Evolutionary conservation across 805 yeast genomes (phyloP), one percentile per base, ranked within the genome.

Genomic region (Candida nanaspora): DNA sequence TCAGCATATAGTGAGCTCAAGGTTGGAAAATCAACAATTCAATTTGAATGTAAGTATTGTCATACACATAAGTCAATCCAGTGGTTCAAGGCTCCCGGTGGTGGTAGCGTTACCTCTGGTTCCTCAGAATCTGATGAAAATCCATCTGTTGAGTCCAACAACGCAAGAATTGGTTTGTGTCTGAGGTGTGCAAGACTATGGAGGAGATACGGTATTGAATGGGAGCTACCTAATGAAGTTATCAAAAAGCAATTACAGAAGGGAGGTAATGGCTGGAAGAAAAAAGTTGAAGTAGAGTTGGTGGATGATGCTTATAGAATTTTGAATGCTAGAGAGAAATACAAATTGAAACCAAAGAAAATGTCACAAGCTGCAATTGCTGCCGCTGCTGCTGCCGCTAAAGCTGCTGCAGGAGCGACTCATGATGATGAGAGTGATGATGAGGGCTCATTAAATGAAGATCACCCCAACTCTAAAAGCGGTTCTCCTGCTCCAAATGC

Each of bases 131-230:
- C n/a, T n/a, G n/a, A n/a, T n/a, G n/a, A n/a, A n/a, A n/a, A n/a
- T n/a, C n/a, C n/a, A n/a, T n/a, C n/a, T n/a, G n/a, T n/a, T n/a
- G n/a, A n/a, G n/a, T n/a, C n/a, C n/a, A n/a, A n/a, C n/a, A n/a
- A n/a, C 9, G 16, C 15, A 9, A 31, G 22, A 8, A 11, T 19
- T 14, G 96, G 88, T 0, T 63, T 91, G 13, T 91, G 98, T 58
- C 62, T 72, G 23, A 68, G 98, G 40, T 91, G 98, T 65, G 96
- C 96, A 0, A 71, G 84, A 43, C 55, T 93, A 23, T 91, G 98
- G 98, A 72, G 96, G 57, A 66, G 94, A 31, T 91, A 91, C 59
- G 96, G 88, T 0, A 80, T 86, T 0, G 69, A 68, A 9, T 93
- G 98, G 98, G 86, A 81, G 48, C 78, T 77, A 27, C 96, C 96